Evolutionary conservation across 129 eudicot species (phyloP), one percentile per base, ranked within the genome.

Genomic region (Flaveria sonorensis): DNA sequence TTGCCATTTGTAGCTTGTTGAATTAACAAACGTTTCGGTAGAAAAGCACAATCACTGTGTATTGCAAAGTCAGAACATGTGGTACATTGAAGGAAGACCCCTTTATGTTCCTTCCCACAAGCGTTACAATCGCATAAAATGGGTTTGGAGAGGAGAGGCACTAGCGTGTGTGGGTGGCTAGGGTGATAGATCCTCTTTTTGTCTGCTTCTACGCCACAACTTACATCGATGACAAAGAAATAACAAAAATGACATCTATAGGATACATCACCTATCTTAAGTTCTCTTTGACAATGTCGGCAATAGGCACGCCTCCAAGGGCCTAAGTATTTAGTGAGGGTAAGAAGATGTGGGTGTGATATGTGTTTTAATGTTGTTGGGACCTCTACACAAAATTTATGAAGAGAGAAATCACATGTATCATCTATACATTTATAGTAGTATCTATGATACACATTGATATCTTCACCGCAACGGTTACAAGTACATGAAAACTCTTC

Each of bases 81-180:
- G 6, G 53, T 74, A 52, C 84, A 81, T 2, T 10, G 70, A 73
- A 53, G 68, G 4, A 64, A 81, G 14, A 7, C 8, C 13, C 56
- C 84, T 67, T 56, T 7, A 7, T 53, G 70, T 42, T 3, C 16
- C 5, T 46, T 59, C 2, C 18, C 21, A 30, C 83, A 79, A 1
- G 78, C 83, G 11, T 36, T n/a, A 32, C 83, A 79, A 16, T 5
- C 2, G 21, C 75, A 79, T 24, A 23, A 20, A 39, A 60, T 50
- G 14, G 24, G 23, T 61, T 39, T 18, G 13, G 20, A 14, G 60
- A 52, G 2, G 39, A 36, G 4, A 64, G 46, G 36, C 60, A 63
- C 52, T 39, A 39, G 65, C 43, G 75, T 36, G 67, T 72, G 77
- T 19, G 52, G 28, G 20, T 72, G 77, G 52, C 67, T 36, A 1